Percentiles rank a stretch among this genome's conserved stretches.
Conservation (phyloP, 1,284 basidiomycete species). For the Volvariella volvacea region DNA sequence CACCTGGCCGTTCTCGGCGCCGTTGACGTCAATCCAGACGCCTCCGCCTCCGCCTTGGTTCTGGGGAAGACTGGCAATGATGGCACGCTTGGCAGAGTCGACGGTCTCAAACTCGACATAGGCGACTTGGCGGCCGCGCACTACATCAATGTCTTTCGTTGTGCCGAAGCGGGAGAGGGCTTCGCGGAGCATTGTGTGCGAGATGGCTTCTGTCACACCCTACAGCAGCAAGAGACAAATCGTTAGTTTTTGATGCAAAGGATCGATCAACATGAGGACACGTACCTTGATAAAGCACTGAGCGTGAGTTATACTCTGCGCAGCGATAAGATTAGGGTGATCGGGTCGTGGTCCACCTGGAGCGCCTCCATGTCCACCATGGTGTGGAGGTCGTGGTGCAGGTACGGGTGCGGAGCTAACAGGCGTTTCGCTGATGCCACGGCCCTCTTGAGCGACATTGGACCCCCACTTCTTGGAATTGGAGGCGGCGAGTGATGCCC, state of each 20-base stretch:
- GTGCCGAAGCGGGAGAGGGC: constrained; percentile 76
- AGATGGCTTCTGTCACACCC: constrained; percentile 73
- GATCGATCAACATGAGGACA: constrained; percentile 7
- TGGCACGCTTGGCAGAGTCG: constrained; percentile 82
- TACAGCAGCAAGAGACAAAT: constrained; percentile 21
- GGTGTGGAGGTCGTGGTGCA: too few relatives aligned
- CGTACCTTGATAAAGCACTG: constrained; percentile 87
- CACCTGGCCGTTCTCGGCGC: constrained; percentile 22
- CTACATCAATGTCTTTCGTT: constrained; percentile 85
- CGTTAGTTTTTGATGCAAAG: constrained; percentile 5
- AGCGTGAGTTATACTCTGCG: constrained; percentile 55
- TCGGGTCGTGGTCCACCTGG: constrained; percentile 8
- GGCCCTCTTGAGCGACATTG: constrained; percentile 66
- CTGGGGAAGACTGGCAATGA: constrained; percentile 61
- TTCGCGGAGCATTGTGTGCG: constrained; percentile 50
- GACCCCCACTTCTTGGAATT: constrained; percentile 76
- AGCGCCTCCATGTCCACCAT: constrained; percentile 13
- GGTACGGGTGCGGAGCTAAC: constrained; percentile 34
- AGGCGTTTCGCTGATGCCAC: constrained; percentile 63
- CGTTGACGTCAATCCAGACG: constrained; percentile 63
- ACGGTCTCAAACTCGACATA: constrained; percentile 86
- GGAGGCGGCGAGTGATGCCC: constrained; percentile 86
- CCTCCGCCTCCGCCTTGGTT: constrained; percentile 82
- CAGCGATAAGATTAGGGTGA: constrained; percentile 49
- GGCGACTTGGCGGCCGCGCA: constrained; percentile 85